phyloP scores from a whole-genome alignment of 176 grass and related monocot species.

The Oryza meyeriana region DNA sequence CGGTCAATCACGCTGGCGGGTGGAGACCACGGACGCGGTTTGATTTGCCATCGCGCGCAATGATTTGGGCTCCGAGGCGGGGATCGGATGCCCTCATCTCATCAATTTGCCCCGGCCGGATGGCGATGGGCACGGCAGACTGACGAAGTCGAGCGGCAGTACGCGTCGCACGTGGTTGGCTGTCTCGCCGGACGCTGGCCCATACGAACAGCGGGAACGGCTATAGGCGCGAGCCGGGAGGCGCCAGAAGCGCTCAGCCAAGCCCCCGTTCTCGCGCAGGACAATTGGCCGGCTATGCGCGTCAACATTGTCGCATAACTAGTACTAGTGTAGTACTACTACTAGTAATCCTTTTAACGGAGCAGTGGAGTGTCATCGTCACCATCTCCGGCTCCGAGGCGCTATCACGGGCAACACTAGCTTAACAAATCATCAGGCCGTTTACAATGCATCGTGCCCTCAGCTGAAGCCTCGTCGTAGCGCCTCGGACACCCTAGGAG shows the following conservation, averaged over 20 bases:
- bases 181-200: neutral
- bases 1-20: neutral
- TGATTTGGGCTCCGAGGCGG: conserved; percentile 1
- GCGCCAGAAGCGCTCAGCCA: neutral
- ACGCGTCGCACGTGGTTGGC: neutral
- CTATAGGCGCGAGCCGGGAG: neutral
- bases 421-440: no score
- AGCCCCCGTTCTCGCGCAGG: neutral
- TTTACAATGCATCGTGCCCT: no score
- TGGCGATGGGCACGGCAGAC: neutral
- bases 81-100: neutral
- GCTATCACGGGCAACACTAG: neutral
- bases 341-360: no score
- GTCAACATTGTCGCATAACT: no score
- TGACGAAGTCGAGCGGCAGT: neutral
- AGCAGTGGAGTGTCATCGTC: no score
- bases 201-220: no score
- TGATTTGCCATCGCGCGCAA: neutral
- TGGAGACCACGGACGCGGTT: neutral
- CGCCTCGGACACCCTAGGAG: neutral
- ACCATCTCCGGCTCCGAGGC: neutral
- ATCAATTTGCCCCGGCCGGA: neutral
- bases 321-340: no score
- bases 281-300: neutral
- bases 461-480: no score